Evolutionary conservation across 139 green algal species (phyloP), one percentile per base, ranked within the genome.

Genomic region (Chlorella sp.): DNA sequence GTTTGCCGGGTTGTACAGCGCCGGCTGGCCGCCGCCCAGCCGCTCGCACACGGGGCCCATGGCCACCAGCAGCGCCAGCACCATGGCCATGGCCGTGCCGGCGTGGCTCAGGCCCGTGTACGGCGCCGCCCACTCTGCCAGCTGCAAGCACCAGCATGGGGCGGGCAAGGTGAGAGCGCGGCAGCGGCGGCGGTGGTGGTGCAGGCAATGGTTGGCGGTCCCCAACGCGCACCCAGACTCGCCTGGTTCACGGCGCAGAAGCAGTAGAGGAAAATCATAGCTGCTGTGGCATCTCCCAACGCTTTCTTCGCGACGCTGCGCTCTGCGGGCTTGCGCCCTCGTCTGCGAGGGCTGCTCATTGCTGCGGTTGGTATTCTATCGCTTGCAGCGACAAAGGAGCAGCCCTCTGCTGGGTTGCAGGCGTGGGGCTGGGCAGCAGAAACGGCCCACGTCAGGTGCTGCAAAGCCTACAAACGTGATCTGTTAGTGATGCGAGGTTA

Each of bases 1-100:
- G 72, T 81, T 81, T 0, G 70, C 54, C 1, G 81, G 81, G 81
- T 86, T 86, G 56, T 67, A 74, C 8, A 74, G 22, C 28, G 81
- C 51, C 13, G 51, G 51, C 13, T 60, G 51, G 51, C 51, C 81
- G 30, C 81, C 81, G 26, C 81, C 81, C 28, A 79, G 40, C 40
- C 30, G 30, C n/a, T 80, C 56, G 41, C 70, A 86, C 0, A 79
- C 36, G 2, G 68, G 58, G 44, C 32, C 81, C 54, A 86, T 36
- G 13, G 22, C 70, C 0, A 86, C 26, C 11, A 86, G 81, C 56
- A 86, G 40, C 30, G 43, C 38, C 3, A 81, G 28, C 28, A 68
- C 60, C 13, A 86, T 60, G 3, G 54, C 81, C 28, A 86, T 60
- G 6, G 56, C 41, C 0, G 81, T 9, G 20, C 48, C 70, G 1